phyloP scores from a whole-genome alignment of 179 eudicot genomes.

The Carnegiea gigantea region DNA sequence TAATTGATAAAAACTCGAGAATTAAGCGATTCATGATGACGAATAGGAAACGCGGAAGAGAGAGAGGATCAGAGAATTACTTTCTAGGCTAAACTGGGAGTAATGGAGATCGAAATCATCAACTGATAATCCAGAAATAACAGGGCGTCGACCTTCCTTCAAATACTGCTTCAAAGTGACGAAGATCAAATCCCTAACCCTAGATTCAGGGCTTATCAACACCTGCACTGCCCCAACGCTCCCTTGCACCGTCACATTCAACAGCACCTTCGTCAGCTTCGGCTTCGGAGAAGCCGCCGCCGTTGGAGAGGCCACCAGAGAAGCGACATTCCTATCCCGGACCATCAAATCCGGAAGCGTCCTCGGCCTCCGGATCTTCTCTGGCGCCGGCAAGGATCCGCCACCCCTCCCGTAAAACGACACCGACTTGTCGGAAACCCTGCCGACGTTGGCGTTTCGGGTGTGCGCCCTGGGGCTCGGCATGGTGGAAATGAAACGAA shows the following conservation, averaged over 20 bases:
- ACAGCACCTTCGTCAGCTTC: conserved; percentile 33
- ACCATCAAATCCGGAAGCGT: conserved; percentile 33
- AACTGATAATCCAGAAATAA: conserved; percentile 16
- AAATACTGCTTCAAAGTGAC: conserved; percentile 34
- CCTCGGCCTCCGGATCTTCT: conserved; percentile 24
- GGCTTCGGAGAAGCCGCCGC: conserved; percentile 4
- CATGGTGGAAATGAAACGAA: conserved; percentile 12
- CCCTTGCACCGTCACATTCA: conserved; percentile 47
- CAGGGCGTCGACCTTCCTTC: conserved; percentile 45
- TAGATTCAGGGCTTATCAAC: conserved; percentile 29
- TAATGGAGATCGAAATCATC: conserved; percentile 40
- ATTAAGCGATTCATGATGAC: neutral
- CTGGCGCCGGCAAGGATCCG: no score
- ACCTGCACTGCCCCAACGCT: conserved; percentile 45
- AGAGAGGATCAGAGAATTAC: conserved; percentile 20
- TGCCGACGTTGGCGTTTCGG: neutral
- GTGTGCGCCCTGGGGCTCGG: conserved; percentile 27
- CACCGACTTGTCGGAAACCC: conserved; percentile 21
- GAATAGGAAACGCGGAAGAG: neutral
- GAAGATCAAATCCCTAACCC: conserved; percentile 34
- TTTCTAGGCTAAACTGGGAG: conserved; percentile 44
- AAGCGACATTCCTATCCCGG: neutral
- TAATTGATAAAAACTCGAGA: no score
- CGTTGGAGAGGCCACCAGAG: neutral
- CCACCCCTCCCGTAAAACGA: conserved; percentile 32